Conservation (phyloP, 176 grass and related monocot species). For the Chrysopogon serrulatus region DNA sequence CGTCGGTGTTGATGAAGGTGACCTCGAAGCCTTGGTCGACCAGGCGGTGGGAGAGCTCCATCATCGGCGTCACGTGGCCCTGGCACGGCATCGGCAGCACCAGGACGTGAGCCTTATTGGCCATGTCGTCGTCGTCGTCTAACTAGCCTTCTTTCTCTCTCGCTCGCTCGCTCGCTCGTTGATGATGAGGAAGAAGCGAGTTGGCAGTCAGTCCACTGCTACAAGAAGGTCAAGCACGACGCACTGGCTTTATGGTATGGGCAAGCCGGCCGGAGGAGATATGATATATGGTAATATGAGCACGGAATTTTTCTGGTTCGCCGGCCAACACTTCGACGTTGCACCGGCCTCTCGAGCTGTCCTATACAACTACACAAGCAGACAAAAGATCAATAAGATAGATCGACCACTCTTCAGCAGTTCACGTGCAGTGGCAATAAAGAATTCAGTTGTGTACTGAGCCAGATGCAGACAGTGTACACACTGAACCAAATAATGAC, state of each 20-base stretch:
- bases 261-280: neutral
- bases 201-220: neutral
- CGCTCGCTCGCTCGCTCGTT: neutral
- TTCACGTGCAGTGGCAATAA: neutral
- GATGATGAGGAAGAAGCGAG: neutral
- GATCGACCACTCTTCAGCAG: neutral
- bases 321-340: neutral
- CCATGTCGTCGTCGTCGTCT: conserved; percentile 7
- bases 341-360: neutral
- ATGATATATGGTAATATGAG: too few species aligned
- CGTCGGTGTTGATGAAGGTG: conserved; percentile 77
- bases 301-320: neutral
- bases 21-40: conserved; percentile 69
- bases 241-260: too few species aligned
- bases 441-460: neutral
- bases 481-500: too few species aligned
- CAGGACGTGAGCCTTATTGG: conserved; percentile 36
- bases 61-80: conserved; percentile 63
- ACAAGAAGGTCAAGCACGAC: too few species aligned
- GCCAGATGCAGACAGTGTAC: neutral
- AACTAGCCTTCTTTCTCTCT: neutral
- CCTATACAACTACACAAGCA: neutral
- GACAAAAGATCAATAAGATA: neutral
- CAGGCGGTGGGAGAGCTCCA: conserved; percentile 75
- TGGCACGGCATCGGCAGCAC: conserved; percentile 62